These are phyloP conservation scores for Aspergillus jensenii DNA, from an alignment of 2,329 filamentous ascomycete genomes.

Conservation along the genomic window DNA sequence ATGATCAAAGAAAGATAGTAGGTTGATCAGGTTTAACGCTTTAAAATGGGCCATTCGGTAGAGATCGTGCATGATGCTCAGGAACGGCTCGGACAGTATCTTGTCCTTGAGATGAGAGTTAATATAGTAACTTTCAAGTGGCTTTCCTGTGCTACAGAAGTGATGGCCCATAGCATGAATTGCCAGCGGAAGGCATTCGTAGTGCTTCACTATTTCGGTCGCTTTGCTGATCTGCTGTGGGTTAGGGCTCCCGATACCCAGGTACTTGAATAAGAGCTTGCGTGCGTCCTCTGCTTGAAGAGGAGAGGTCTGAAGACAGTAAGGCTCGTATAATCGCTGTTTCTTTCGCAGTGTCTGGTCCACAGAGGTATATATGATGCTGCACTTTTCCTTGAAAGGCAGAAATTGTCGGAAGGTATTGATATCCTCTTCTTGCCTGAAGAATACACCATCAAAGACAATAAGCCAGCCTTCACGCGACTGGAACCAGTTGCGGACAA, in stretches of 20 bases:
- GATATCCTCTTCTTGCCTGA: constrained; percentile 55
- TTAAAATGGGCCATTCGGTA: constrained; percentile 44
- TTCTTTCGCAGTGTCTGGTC: constrained; percentile 57
- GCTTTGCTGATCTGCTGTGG: constrained; percentile 58
- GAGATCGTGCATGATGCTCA: constrained; percentile 50
- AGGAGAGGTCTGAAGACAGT: constrained; percentile 56
- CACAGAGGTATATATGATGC: constrained; percentile 68
- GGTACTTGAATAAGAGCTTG: constrained; percentile 61
- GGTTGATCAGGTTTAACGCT: constrained; percentile 63
- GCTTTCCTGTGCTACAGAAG: constrained; percentile 60
- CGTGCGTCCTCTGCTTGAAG: constrained; percentile 59
- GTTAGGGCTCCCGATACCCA: constrained; percentile 58
- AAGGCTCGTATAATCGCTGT: constrained; percentile 60
- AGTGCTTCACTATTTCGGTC: constrained; percentile 62
- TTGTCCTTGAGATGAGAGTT: constrained; percentile 57
- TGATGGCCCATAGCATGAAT: constrained; percentile 66
- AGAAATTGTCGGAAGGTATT: constrained; percentile 58
- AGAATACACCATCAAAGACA: constrained; percentile 65
- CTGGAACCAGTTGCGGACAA: constrained; percentile 63
- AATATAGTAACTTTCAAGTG: constrained; percentile 58
- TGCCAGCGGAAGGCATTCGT: constrained; percentile 65
- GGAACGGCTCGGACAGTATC: constrained; percentile 51
- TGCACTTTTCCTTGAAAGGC: constrained; percentile 61
- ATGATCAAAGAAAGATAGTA: constrained; percentile 65
- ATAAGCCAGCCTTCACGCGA: constrained; percentile 63